phyloP scores from a whole-genome alignment of 495 filamentous ascomycete genomes.

The Trichoderma gamsii region DNA sequence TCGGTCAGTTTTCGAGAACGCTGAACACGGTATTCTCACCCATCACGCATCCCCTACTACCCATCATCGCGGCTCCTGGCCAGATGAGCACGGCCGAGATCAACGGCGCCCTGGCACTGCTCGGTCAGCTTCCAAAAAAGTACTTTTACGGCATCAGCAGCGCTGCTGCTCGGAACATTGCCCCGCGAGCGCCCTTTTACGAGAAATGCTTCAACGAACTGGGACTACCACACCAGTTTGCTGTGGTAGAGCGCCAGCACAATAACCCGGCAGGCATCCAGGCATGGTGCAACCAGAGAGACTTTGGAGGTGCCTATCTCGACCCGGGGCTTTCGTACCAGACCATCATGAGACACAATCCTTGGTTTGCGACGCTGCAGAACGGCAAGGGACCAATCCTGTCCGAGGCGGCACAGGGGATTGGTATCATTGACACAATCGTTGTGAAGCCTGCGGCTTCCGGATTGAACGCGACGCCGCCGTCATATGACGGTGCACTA shows the following conservation, averaged over 20 bases:
- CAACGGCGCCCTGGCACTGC: conserved; percentile 67
- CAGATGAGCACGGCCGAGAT: conserved; percentile 80
- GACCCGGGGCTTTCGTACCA: conserved; percentile 58
- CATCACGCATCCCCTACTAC: conserved; percentile 76
- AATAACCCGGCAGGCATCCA: conserved; percentile 55
- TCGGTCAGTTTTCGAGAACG: conserved; percentile 71
- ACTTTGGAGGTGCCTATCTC: conserved; percentile 73
- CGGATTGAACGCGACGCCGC: conserved; percentile 35
- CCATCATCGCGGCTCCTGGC: conserved; percentile 77
- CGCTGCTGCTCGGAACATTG: conserved; percentile 50
- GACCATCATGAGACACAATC: conserved; percentile 32
- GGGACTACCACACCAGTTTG: conserved; percentile 72
- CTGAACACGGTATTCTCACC: conserved; percentile 80
- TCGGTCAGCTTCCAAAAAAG: conserved; percentile 73
- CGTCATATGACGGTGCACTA: conserved; percentile 26
- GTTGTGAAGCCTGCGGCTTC: conserved; percentile 46
- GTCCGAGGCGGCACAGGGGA: conserved; percentile 65
- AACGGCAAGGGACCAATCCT: conserved; percentile 55
- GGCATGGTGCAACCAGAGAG: conserved; percentile 58
- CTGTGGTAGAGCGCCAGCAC: conserved; percentile 62
- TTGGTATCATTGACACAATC: conserved; percentile 76
- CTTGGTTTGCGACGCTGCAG: conserved; percentile 38
- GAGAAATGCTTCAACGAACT: conserved; percentile 86
- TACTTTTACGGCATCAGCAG: conserved; percentile 74
- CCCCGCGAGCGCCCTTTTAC: conserved; percentile 73